Base-by-base conservation (phyloP, 257 asterid species). In the Nicotiana knightiana region DNA sequence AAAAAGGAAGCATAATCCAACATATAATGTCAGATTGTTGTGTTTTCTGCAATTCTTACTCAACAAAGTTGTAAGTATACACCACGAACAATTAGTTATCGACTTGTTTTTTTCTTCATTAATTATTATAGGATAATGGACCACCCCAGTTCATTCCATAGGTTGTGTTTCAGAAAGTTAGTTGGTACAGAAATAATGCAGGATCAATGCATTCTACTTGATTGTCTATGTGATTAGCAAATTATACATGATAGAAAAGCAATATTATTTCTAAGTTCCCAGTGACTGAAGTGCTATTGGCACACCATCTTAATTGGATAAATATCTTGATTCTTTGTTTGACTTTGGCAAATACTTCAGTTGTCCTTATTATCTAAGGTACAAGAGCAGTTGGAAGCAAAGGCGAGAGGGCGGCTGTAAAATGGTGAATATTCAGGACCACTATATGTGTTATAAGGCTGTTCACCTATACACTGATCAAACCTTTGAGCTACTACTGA, bases 1-100 rank as follows among this genome's bases (percentile, higher is more conserved):
- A 90, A 67, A 84, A 90, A 53, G 99, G 97, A 57, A 96, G 99
- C 87, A 81, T 96, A 48, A 86, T 96, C 51, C 88, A 89, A 12
- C 93, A 83, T 54, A 75, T 96, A 62, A 66, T 92, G 89, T 67
- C 85, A 8, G 84, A 86, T 75, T 89, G 84, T 58, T 85, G 94
- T 53, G 77, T 90, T 71, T 83, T 89, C 80, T 84, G 89, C 85
- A 87, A 88, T 82, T 88, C 86, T 46, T 83, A 83, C 61, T 77
- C 81, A 3, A 58, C 81, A 37, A 76, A 48, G 35, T 32, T 70
- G 71, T 77, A 80, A 77, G 85, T 63, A 61, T n/a, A 54, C 63
- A 28, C 28, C 26, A 59, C 16, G 7, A 13, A 12, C 55, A 24
- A 82, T 51, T 48, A 75, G 9, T 33, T 16, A 17, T 33, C 15